Evolutionary conservation across 2,329 filamentous ascomycete species (phyloP).

Genomic region (Cladosporium sp.): DNA sequence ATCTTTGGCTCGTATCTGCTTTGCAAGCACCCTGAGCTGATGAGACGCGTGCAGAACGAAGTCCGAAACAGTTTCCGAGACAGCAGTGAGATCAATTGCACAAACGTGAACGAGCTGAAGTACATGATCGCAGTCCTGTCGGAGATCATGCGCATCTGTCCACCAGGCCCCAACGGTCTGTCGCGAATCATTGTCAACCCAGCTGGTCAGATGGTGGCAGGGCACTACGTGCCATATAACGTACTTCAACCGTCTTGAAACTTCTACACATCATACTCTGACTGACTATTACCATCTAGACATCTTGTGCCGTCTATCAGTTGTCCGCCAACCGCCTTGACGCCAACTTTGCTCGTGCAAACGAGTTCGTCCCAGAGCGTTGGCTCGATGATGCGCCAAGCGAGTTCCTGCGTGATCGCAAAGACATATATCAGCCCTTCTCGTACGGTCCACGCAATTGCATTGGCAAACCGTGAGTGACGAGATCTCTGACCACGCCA

Average conservation of each 20-base stretch:
- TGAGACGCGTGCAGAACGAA: constrained; percentile 39
- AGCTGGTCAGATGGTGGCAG: constrained; percentile 2
- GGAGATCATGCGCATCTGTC: constrained; percentile 43
- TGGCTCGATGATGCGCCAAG: constrained; percentile 24
- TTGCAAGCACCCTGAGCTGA: constrained; percentile 18
- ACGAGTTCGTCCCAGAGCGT: constrained; percentile 28
- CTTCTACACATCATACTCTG: neutral
- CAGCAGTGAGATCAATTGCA: constrained; percentile 24
- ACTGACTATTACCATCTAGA: neutral
- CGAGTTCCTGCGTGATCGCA: constrained; percentile 12
- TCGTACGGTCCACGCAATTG: constrained; percentile 29
- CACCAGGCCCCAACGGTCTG: constrained; percentile 36
- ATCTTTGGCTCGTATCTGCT: constrained; percentile 24
- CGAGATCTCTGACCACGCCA: constrained; percentile 1
- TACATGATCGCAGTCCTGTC: constrained; percentile 44
- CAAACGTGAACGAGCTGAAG: constrained; percentile 17
- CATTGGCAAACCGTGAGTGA: constrained; percentile 18
- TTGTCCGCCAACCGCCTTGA: constrained; percentile 22
- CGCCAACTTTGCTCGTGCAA: constrained; percentile 24
- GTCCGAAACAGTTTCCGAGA: constrained; percentile 37
- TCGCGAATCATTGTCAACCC: neutral
- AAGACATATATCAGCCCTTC: constrained; percentile 26
- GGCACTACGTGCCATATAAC: constrained; percentile 15
- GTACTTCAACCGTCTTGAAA: neutral
- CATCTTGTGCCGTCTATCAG: constrained; percentile 18